Evolutionary conservation across 768 basidiomycete genomes (phyloP).

Genomic region (Cubamyces sp.): DNA sequence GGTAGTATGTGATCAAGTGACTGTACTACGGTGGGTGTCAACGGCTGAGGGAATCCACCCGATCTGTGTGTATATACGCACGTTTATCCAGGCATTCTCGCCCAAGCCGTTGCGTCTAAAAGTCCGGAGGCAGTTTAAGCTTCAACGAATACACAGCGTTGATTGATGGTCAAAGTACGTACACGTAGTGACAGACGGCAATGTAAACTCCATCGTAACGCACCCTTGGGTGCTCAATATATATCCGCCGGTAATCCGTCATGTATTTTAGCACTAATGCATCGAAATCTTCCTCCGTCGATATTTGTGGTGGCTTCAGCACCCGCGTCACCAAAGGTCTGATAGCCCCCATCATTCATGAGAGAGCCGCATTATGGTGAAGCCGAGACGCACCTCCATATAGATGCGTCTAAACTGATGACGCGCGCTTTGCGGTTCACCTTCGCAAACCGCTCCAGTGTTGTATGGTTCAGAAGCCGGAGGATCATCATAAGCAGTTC

Average conservation of each 20-base stretch:
- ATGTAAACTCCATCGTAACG: constrained; percentile 91
- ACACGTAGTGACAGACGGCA: constrained; percentile 89
- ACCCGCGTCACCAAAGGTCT: constrained; percentile 67
- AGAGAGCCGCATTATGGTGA: not conserved
- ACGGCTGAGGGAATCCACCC: constrained; percentile 1
- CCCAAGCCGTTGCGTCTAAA: constrained; percentile 72
- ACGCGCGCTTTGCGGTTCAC: constrained; percentile 77
- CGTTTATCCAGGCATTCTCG: constrained; percentile 88
- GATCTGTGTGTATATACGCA: constrained; percentile 42
- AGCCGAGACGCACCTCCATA: constrained; percentile 68
- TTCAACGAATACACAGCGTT: constrained; percentile 2
- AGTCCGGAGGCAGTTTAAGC: not conserved
- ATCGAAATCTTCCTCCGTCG: constrained; percentile 51
- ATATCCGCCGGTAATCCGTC: constrained; percentile 74
- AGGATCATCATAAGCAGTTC: constrained; percentile 76
- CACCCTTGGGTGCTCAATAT: constrained; percentile 83
- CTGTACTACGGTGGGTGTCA: constrained; percentile 52
- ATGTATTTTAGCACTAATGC: constrained; percentile 55
- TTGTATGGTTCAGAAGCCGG: constrained; percentile 62
- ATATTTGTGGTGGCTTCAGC: constrained; percentile 79
- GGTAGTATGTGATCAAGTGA: constrained; percentile 91
- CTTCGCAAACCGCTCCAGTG: constrained; percentile 77
- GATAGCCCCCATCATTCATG: constrained; percentile 1
- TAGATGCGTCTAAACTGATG: constrained; percentile 64
- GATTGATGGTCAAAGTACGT: constrained; percentile 35